Evolutionary conservation across 2,329 filamentous ascomycete genomes (phyloP), one percentile per base, ranked within the genome.

Genomic region (Ceratocystis eucalypticola): DNA sequence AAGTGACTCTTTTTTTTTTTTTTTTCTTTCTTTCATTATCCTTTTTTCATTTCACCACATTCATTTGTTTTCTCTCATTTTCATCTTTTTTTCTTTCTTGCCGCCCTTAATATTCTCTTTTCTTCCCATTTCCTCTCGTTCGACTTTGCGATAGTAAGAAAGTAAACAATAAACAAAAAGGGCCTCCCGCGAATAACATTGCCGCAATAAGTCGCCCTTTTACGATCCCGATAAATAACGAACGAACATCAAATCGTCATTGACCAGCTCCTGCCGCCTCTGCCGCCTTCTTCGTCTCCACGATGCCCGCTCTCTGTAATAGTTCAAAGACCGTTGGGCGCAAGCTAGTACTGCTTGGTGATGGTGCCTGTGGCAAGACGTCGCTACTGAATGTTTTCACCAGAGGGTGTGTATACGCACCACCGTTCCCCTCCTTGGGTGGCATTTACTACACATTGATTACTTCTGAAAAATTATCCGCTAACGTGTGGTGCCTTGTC

Each of bases 341-440:
- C 79, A 96, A 96, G 86, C 88, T 96, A 79, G 91, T 96, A 74
- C 83, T 96, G 72, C 82, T 96, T 74, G 93, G 93, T 72, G 93
- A 97, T 75, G 93, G 93, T 82, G 93, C 93, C 72, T 95, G 89
- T 77, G 93, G 93, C 74, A 99, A 99, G 82, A 99, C 94, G 66
- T 96, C 92, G 70, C 78, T 97, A 73, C 79, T 99, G 72, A 99
- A 99, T 76, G 94, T 99, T 76, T 99, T 99, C 79, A 99, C 94
- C 71, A 86, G 93, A 88, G 93, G 93, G 88, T 95, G 79, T 72
- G 85, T 65, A 22, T 41, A 41, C 10, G 37, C 37, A 12, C 37
- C 8, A 4, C 37, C 10, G 37, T 12, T 41, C 37, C 33, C 37
- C 37, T 41, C 10, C 8, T 41, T 41, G 10, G 2, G 10, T 3